Evolutionary conservation across 345 rosid genomes (phyloP), one percentile per base, ranked within the genome.

Genomic region (Microthlaspi erraticum): DNA sequence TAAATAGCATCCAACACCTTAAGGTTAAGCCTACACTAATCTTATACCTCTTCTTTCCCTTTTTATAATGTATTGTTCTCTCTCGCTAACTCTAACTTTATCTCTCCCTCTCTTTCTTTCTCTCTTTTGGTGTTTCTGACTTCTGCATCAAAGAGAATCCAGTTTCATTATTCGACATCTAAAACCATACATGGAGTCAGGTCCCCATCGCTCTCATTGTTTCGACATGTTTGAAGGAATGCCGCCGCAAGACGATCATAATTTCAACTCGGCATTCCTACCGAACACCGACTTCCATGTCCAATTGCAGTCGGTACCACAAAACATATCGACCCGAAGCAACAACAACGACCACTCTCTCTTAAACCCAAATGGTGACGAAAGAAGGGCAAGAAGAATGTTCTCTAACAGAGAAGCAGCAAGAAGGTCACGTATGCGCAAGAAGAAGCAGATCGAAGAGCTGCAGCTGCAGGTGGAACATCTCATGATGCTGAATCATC

Each of bases 341-440:
- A 62, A 68, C 74, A 54, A 61, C 74, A 45, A 45, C 29, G 4
- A 5, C 29, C 65, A 20, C 48, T 58, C 79, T 60, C 70, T 70
- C 55, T 52, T 64, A 52, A 53, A 79, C 26, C 82, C 83, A 44
- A 38, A 75, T 66, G 53, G 69, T 37, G 46, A 84, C 8, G 97
- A 86, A 60, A 88, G 68, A 74, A 84, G 85, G 70, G 74, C 80
- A 11, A 91, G 84, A 65, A 82, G 96, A 78, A 85, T 83, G 82
- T 79, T 83, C 46, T 88, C 96, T 6, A 91, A 91, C 81, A 63
- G 92, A 34, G 97, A 89, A 79, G 87, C 93, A 5, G 93, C 97
- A 13, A 74, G 89, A 13, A 72, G 90, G 67, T 91, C 90, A 0
- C 75, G 90, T 38, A 80, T 87, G 82, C 80, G 90, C 10, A 91